Percentiles rank a stretch among this genome's conserved stretches.
These are phyloP conservation scores for Anthracocystis walkeri DNA, from an alignment of 1,284 basidiomycete species.

Conservation along the genomic window DNA sequence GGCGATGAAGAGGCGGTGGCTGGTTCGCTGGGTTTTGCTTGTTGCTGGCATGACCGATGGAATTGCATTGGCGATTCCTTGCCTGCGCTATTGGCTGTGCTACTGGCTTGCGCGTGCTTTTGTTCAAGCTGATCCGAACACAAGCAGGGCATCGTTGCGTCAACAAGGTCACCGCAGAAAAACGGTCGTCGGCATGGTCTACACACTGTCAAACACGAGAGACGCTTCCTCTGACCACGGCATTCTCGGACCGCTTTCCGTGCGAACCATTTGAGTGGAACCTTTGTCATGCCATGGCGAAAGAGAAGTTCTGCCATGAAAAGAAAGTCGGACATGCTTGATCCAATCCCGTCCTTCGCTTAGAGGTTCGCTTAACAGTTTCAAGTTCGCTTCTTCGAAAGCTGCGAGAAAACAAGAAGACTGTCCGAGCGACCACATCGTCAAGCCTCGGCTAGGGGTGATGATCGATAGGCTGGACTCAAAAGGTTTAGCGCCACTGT, in stretches of 20 bases:
- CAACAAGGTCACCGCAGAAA: too few relatives aligned
- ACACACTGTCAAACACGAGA: too few relatives aligned
- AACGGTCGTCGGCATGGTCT: too few relatives aligned
- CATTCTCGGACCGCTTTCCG: not conserved
- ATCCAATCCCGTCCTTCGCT: not conserved
- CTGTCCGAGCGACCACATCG: not conserved
- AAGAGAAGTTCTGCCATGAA: too few relatives aligned
- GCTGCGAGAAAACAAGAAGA: not conserved
- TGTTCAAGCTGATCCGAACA: not conserved
- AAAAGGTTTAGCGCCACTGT: not conserved
- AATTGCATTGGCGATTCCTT: not conserved
- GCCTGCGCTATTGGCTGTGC: not conserved
- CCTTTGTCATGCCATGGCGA: too few relatives aligned
- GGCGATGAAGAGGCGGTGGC: not conserved
- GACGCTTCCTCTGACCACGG: too few relatives aligned
- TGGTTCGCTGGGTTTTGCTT: not conserved
- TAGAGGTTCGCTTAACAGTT: not conserved
- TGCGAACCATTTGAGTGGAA: not conserved
- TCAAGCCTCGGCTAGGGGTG: not conserved
- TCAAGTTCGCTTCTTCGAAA: not conserved
- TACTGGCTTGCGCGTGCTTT: not conserved
- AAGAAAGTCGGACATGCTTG: not conserved
- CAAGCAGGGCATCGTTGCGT: too few relatives aligned
- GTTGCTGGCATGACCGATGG: not conserved
- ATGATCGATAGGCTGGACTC: not conserved